These are phyloP conservation scores for Blastomyces percursus DNA, from an alignment of 2,329 filamentous ascomycete genomes.

Conservation along the genomic window DNA sequence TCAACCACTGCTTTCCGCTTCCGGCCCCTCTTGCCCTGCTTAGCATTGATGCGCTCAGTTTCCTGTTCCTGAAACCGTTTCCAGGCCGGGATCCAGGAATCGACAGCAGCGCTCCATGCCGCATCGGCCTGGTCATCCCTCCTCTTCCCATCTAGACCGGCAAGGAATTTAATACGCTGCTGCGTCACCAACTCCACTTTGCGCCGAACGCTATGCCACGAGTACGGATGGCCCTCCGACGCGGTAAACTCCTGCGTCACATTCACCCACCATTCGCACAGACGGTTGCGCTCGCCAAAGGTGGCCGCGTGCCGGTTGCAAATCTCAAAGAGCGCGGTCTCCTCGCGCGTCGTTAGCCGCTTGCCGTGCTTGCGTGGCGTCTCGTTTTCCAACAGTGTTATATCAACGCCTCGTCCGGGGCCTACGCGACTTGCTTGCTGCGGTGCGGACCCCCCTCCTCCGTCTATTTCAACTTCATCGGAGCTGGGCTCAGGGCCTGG, in stretches of 20 bases:
- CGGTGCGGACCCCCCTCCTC: background rate
- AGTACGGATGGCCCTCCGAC: conserved; percentile 31
- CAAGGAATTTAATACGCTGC: conserved; percentile 31
- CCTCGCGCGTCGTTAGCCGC: conserved; percentile 31
- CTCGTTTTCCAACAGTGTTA: conserved; percentile 8
- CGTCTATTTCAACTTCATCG: conserved; percentile 3
- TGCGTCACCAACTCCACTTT: conserved; percentile 34
- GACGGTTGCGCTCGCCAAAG: conserved; percentile 32
- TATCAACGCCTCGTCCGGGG: conserved; percentile 10
- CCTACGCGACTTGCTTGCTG: background rate
- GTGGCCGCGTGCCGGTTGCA: conserved; percentile 29
- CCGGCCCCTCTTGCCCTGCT: conserved; percentile 24
- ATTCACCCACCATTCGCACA: conserved; percentile 35
- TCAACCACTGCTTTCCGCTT: conserved; percentile 18
- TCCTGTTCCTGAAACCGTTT: conserved; percentile 30
- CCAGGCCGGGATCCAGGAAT: conserved; percentile 35
- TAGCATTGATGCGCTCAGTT: conserved; percentile 27
- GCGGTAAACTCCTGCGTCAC: conserved; percentile 30
- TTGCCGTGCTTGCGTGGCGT: conserved; percentile 26
- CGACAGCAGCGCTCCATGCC: conserved; percentile 29
- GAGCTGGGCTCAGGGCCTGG: conserved; percentile 6
- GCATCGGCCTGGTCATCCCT: conserved; percentile 26
- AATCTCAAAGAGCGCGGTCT: conserved; percentile 31
- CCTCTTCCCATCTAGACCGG: conserved; percentile 24
- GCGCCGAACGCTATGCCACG: conserved; percentile 34